Base-by-base conservation (phyloP, 228 moss, liverwort and hornwort species). In the Sphagnum fallax region DNA sequence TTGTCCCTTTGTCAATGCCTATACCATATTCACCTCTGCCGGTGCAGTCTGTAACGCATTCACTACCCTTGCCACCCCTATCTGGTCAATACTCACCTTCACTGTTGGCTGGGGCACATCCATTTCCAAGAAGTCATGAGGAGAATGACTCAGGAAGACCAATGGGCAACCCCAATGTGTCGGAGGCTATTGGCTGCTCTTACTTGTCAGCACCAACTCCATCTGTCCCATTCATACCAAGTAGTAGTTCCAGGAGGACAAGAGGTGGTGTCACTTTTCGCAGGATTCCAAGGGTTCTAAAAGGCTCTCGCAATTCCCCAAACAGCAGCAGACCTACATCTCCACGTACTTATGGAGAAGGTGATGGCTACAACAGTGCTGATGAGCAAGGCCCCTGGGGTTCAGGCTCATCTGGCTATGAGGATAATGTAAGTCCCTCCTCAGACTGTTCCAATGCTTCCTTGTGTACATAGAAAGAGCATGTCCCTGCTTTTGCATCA, bases 361-460 rank as follows among this genome's bases (percentile, higher is more conserved):
- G 88, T 53, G 96, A 96, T 74, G 96, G 96, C 64, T 92, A 96
- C 69, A 96, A 96, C 77, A 96, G 96, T 69, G 90, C 86, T 49
- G 96, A 96, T 66, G 96, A 96, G 77, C 96, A 96, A 50, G 83
- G 68, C 75, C 77, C 91, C 48, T 92, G 95, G 95, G 87, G 85
- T 75, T 71, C 95, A 70, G 88, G 90, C 10, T 78, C 95, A 67
- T 78, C 87, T 62, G 86, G 80, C 73, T 92, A 89, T 72, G 91
- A 96, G 72, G 83, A 89, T 62, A 83, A 78, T 78, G 96, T 96
- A 87, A 78, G 78, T 14, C 47, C 32, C 32, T 32, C 32, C 32
- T 32, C 32, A 32, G 32, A 32, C 32, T 32, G 32, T 32, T 32
- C 32, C 32, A 32, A 32, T 32, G 1, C 2, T 32, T 32, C 2